Base-by-base conservation (phyloP, 768 basidiomycete genomes). In the Guyanaporus albipodus region DNA sequence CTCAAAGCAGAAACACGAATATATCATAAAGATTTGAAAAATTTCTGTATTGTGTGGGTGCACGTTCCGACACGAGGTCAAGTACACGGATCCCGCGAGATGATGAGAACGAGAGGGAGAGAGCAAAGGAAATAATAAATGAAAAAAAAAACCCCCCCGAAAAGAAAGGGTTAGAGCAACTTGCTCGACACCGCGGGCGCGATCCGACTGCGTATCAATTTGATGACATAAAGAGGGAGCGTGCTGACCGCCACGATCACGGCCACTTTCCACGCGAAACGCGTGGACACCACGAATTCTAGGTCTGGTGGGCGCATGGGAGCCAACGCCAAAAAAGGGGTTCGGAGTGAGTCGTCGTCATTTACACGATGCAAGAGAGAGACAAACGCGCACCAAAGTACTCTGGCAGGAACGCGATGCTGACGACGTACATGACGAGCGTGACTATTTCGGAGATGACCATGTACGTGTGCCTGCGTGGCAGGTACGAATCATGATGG, bases 161-260 rank as follows among this genome's bases (percentile, higher is more conserved):
- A n/a, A n/a, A n/a, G n/a, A n/a, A n/a, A n/a, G 19, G 28, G 22
- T 37, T 39, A 87, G 59, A 86, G 66, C 61, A 97, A 70, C 70
- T 99, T 99, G 68, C 89, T 91, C 53, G 92, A 95, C 38, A 86
- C 86, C 35, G 95, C 92, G 36, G 96, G 96, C 12, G 92, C 86
- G 46, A 98, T 73, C 64, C 86, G 78, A 70, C 84, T 82, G 57
- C 85, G 82, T 56, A 95, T 83, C 49, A 87, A 63, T 68, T 96
- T 98, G 73, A 95, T 81, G 55, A 95, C 76, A 63, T 87, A 96
- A 34, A 99, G 69, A 6, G 96, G 96, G 51, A 95, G 73, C 7
- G 93, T 87, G 56, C 92, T 95, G 68, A 99, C 79, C 7, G 87
- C 91, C 3, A 99, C 93, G 59, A 98, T 96, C 38, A 95, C 81